A percentile compares a stretch with the other conserved stretches of the same genome.
Conservation (phyloP, 345 rosid genomes). For the Raphanus sativus region DNA sequence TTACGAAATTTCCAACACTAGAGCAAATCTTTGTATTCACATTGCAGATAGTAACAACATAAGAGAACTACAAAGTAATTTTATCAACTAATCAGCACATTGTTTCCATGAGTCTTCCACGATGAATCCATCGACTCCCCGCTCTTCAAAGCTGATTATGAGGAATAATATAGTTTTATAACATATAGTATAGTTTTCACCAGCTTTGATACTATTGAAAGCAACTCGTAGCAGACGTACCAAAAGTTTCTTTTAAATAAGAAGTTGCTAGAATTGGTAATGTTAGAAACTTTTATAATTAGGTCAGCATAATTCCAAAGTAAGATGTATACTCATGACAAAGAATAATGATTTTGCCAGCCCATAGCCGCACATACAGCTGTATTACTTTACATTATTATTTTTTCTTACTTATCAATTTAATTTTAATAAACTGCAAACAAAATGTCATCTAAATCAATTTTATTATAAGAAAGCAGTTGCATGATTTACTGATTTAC, state of each 20-base stretch:
- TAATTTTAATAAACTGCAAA: neutral
- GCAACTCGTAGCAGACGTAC: conserved; percentile 30
- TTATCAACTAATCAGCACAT: neutral
- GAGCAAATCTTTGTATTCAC: neutral
- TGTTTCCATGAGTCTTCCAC: conserved; percentile 60
- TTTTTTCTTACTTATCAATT: neutral
- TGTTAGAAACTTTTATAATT: conserved; percentile 22
- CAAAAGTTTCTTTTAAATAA: conserved; percentile 9
- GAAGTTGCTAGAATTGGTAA: conserved; percentile 24
- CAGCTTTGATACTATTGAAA: conserved; percentile 15
- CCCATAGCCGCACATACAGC: conserved; percentile 35
- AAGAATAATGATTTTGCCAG: conserved; percentile 31
- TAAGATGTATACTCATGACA: conserved; percentile 15
- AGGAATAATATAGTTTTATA: neutral
- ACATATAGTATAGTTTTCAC: neutral
- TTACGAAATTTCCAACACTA: neutral
- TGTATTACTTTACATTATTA: conserved; percentile 10
- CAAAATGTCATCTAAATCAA: neutral
- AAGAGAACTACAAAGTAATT: neutral
- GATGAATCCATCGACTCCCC: conserved; percentile 85
- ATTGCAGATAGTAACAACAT: neutral
- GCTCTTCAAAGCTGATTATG: conserved; percentile 60
- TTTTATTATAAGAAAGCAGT: conserved; percentile 8
- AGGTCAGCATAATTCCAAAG: conserved; percentile 25
- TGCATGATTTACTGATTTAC: conserved; percentile 22